Percentiles rank a stretch among this genome's conserved stretches.
phyloP scores from a whole-genome alignment of 2,329 filamentous ascomycete genomes.

The Ceratocystis albifundus region DNA sequence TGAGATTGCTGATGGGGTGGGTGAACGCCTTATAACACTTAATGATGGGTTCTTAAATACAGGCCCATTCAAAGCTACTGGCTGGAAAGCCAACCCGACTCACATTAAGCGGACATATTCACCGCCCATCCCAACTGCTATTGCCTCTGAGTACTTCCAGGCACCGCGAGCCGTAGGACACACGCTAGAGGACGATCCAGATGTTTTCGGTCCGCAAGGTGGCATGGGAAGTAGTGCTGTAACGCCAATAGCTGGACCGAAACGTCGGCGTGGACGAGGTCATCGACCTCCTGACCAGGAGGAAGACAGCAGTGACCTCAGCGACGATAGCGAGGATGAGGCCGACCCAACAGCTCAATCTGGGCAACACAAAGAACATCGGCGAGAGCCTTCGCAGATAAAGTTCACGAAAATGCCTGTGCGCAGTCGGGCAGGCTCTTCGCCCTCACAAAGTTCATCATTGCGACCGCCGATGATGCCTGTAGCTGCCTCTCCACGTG shows the following conservation, averaged over 20 bases:
- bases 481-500: conserved; percentile 37
- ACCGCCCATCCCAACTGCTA: conserved; percentile 70
- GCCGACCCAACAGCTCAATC: conserved; percentile 46
- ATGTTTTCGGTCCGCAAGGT: conserved; percentile 61
- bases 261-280: conserved; percentile 52
- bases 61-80: conserved; percentile 68
- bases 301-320: conserved; percentile 74
- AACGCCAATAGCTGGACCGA: conserved; percentile 55
- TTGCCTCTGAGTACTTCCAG: conserved; percentile 76
- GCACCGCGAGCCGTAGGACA: conserved; percentile 51
- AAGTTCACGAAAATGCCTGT: conserved; percentile 95
- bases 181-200: conserved; percentile 57
- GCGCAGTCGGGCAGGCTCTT: conserved; percentile 73
- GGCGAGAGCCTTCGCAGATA: conserved; percentile 69
- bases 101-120: conserved; percentile 76
- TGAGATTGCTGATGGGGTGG: conserved; percentile 70
- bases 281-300: conserved; percentile 60
- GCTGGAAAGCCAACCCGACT: conserved; percentile 62
- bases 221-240: conserved; percentile 55
- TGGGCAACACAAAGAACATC: conserved; percentile 36
- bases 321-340: conserved; percentile 74
- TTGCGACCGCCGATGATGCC: conserved; percentile 42
- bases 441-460: conserved; percentile 61
- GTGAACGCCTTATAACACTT: conserved; percentile 70
- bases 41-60: conserved; percentile 71